Evolutionary conservation across 495 filamentous ascomycete species (phyloP), one percentile per base, ranked within the genome.

Genomic region (Thermothielavioides terrestris): DNA sequence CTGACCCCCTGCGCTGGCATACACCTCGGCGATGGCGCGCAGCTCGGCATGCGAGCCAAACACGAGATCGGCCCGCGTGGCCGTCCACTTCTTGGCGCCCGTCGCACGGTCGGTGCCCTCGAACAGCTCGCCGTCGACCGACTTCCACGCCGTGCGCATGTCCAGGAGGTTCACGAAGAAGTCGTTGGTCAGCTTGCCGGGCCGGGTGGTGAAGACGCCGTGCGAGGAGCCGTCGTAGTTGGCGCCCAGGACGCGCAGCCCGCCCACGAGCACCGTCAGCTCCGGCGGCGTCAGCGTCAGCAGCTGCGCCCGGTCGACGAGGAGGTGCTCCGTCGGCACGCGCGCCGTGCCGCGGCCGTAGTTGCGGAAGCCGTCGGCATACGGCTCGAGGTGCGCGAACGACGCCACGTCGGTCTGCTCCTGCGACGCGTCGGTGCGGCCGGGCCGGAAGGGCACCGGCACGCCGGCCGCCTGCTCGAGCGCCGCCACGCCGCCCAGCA

Each of bases 91-190:
- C 73, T 77, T 77, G 44, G 64, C 54, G 42, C 82, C 82, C n/a
- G 77, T 76, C 75, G 80, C 80, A 61, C 78, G 79, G 67, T 86
- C 82, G 2, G 63, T 48, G 34, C 81, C 83, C 59, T 84, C 77
- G 56, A 76, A 87, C 36, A 72, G 14, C 47, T 84, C 81, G 42
- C 49, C 57, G 41, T 66, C 67, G 11, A 59, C 61, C 14, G 77
- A 50, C 71, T 80, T 80, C 83, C 83, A 86, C 21, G 59, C 68
- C 1, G 79, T 84, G 70, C 60, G 67, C 62, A 74, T 75, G 60
- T 87, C 83, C 10, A 87, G 71, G 22, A 87, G 72, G 70, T 86
- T 85, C 61, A 82, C 75, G 60, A 87, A 87, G 74, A 82, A 87
- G 69, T 87, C 83, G 61, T 83, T 84, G 64, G 79, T 83, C 51